Evolutionary conservation across 495 filamentous ascomycete genomes (phyloP).

Genomic region (Gamarada debralockiae): DNA sequence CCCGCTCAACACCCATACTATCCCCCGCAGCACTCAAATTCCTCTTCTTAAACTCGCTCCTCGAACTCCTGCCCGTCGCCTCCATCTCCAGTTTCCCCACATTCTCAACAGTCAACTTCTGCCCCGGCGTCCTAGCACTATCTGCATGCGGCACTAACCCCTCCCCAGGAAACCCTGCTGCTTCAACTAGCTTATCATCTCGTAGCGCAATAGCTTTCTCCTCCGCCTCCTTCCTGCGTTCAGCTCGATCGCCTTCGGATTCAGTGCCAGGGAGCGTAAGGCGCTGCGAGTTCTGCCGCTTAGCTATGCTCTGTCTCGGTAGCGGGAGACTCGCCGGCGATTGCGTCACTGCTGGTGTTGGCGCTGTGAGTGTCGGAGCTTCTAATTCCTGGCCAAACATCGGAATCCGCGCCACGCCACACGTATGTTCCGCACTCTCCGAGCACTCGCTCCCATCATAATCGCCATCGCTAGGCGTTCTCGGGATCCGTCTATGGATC

Average conservation of each 20-base stretch:
- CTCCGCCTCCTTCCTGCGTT: constrained; percentile 33
- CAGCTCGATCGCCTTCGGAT: constrained; percentile 26
- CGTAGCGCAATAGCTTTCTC: constrained; percentile 42
- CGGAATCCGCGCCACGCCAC: neutral
- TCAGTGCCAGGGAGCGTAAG: constrained; percentile 19
- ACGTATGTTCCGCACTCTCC: constrained; percentile 12
- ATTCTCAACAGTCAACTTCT: constrained; percentile 24
- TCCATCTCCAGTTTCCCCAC: constrained; percentile 17
- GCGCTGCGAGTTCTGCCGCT: constrained; percentile 13
- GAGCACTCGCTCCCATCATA: constrained; percentile 16
- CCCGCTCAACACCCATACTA: neutral
- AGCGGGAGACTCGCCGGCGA: neutral
- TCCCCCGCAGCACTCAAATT: neutral
- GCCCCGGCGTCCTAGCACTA: neutral
- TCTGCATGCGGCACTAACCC: neutral
- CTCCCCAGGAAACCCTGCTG: constrained; percentile 19
- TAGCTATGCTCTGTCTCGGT: constrained; percentile 2
- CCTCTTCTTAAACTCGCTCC: neutral
- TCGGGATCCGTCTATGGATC: constrained; percentile 6
- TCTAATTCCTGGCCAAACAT: constrained; percentile 8
- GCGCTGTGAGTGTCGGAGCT: neutral
- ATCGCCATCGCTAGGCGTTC: neutral
- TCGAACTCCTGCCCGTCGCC: neutral
- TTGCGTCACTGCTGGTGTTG: neutral
- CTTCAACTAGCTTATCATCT: constrained; percentile 42